Evolutionary conservation across 1,284 basidiomycete genomes (phyloP), one percentile per base, ranked within the genome.

Genomic region (Cystobasidiaceae sp.): DNA sequence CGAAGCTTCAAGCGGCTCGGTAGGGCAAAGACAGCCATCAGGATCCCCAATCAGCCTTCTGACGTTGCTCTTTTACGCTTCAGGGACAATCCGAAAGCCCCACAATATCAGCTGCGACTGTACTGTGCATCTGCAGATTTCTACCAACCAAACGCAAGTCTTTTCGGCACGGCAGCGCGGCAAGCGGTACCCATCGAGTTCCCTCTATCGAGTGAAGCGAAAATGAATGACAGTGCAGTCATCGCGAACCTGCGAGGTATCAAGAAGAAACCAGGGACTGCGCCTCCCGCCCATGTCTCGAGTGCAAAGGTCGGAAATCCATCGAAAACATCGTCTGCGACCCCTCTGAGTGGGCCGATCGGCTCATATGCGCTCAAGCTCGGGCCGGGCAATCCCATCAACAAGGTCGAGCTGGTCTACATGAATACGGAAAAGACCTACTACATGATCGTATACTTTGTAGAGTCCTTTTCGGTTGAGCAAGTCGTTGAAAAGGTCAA

Each of bases 231-330:
- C 64, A 80, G 81, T 3, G 79, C 82, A 51, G 78, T 94, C 32
- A 80, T 80, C 11, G 90, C 88, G 56, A 93, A 88, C 75, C 79
- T 92, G 70, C 90, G 92, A 74, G 93, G 93, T 1, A 79, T 97
- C 72, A 93, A 96, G 81, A 96, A 96, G 78, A 94, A 92, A 74
- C 87, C 92, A n/a, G 93, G 93, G 0, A 96, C 90, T 55, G 90
- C 93, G 0, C 91, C 93, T 19, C 93, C 93, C 0, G 87, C 92
- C 9, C 87, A 94, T 74, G 77, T 97, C 39, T 83, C 83, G 5
- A 48, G 37, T 2, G 49, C 46, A 39, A 86, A 83, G 75, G 78
- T 67, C 15, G 39, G 41, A 41, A 74, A 59, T 27, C 46, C 46
- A 28, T 49, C 46, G 13, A 21, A 37, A 32, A 54, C 49, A 5